A percentile compares a stretch with the other conserved stretches of the same genome.
phyloP scores from a whole-genome alignment of 805 yeast species.

The Ogataea dorogensis region DNA sequence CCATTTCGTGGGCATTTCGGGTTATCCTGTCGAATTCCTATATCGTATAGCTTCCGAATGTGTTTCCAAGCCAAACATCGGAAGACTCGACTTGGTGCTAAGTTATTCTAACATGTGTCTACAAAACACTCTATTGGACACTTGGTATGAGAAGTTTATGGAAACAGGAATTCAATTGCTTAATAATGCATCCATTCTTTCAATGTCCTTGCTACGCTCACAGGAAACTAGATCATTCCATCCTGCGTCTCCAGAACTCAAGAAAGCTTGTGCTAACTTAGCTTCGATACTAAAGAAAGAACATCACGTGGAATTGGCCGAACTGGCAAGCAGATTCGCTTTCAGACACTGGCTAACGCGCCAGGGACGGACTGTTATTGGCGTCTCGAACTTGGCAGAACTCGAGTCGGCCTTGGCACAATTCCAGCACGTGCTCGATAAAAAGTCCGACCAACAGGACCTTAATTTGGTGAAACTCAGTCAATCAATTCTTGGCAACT shows the following conservation, averaged over 20 bases:
- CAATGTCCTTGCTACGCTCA: constrained; percentile 81
- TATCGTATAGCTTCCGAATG: constrained; percentile 46
- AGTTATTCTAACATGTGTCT: constrained; percentile 81
- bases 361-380: constrained; percentile 69
- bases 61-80: constrained; percentile 42
- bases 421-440: constrained; percentile 47
- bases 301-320: constrained; percentile 67
- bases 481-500: constrained; percentile 46
- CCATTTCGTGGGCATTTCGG: constrained; percentile 72
- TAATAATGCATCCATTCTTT: constrained; percentile 80
- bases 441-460: constrained; percentile 42
- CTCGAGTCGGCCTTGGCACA: constrained; percentile 59
- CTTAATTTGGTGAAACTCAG: constrained; percentile 41
- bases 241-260: constrained; percentile 67
- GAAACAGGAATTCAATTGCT: constrained; percentile 53
- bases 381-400: constrained; percentile 66
- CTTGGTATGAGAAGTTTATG: constrained; percentile 48
- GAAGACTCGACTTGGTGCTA: constrained; percentile 70
- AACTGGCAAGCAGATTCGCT: constrained; percentile 76
- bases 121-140: constrained; percentile 61
- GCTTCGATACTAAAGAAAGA: constrained; percentile 38
- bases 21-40: constrained; percentile 78
- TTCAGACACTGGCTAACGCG: constrained; percentile 52
- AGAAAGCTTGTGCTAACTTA: constrained; percentile 47
- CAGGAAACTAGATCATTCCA: constrained; percentile 72